A percentile compares a stretch with the other conserved stretches of the same genome.
Evolutionary conservation across 345 rosid species (phyloP).

Genomic region (Eucalyptus brandiana): DNA sequence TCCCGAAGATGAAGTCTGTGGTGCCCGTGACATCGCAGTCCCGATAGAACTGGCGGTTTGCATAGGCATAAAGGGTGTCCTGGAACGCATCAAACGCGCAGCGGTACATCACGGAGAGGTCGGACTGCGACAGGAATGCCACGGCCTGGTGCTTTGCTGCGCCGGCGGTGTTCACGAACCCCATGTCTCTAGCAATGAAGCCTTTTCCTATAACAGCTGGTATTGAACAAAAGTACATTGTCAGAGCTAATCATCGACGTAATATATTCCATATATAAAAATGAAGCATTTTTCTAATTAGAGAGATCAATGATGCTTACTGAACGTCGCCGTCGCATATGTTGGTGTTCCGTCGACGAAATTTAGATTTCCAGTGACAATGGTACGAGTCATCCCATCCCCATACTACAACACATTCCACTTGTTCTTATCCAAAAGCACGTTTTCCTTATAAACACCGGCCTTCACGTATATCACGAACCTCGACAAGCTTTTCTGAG

Average conservation of each 20-base stretch:
- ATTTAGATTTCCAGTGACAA: slow-evolving; percentile 39
- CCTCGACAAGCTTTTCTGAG: slow-evolving; percentile 26
- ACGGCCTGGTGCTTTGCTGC: slow-evolving; percentile 78
- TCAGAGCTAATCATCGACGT: not conserved
- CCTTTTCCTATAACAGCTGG: slow-evolving; percentile 72
- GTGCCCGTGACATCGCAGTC: slow-evolving; percentile 64
- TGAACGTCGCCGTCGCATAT: slow-evolving; percentile 42
- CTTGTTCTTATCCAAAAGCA: slow-evolving; percentile 31
- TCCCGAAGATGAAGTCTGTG: slow-evolving; percentile 70
- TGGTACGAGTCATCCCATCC: slow-evolving; percentile 40
- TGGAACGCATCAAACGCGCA: slow-evolving; percentile 61
- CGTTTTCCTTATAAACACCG: slow-evolving; percentile 53
- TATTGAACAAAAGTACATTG: not conserved
- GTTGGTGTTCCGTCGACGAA: slow-evolving; percentile 39
- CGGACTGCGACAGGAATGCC: slow-evolving; percentile 76
- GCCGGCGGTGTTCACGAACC: slow-evolving; percentile 75
- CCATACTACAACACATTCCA: slow-evolving; percentile 83
- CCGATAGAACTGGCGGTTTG: slow-evolving; percentile 66
- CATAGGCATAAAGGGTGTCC: slow-evolving; percentile 69
- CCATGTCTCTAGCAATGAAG: slow-evolving; percentile 73
- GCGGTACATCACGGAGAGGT: slow-evolving; percentile 59
- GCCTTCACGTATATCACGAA: slow-evolving; percentile 51
- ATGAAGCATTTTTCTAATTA: not conserved
- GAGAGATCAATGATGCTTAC: slow-evolving; percentile 5
- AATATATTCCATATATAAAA: not conserved